These are phyloP conservation scores for Trichoderma citrinoviride DNA, from an alignment of 2,329 filamentous ascomycete species.

Conservation along the genomic window DNA sequence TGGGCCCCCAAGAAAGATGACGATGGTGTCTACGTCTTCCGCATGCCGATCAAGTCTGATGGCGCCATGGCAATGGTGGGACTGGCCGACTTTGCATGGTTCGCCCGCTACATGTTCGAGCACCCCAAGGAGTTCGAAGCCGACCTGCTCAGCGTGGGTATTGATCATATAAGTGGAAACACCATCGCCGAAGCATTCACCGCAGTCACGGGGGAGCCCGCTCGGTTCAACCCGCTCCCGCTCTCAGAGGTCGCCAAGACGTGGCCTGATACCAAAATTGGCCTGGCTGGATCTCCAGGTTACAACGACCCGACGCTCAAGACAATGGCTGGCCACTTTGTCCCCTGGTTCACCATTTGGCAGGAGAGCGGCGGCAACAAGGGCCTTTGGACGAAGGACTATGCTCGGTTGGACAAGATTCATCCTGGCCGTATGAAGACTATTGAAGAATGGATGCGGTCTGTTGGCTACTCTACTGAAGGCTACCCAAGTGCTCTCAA, in stretches of 20 bases:
- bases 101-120: slow-evolving; percentile 22
- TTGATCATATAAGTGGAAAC: slow-evolving; percentile 20
- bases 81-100: slow-evolving; percentile 21
- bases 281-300: slow-evolving; percentile 15
- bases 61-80: slow-evolving; percentile 14
- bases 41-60: slow-evolving; percentile 3
- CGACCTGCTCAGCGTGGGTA: slow-evolving; percentile 22
- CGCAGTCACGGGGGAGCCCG: slow-evolving; percentile 18
- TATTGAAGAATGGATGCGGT: slow-evolving; percentile 23
- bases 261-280: slow-evolving; percentile 12
- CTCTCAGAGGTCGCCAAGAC: not conserved
- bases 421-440: slow-evolving; percentile 19
- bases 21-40: slow-evolving; percentile 4
- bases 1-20: not conserved
- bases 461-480: slow-evolving; percentile 18
- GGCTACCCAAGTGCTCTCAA: not conserved
- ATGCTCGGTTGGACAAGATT: slow-evolving; percentile 21
- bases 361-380: slow-evolving; percentile 22
- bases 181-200: slow-evolving; percentile 20
- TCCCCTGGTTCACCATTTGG: slow-evolving; percentile 23
- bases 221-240: slow-evolving; percentile 18
- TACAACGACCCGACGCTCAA: slow-evolving; percentile 21
- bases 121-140: slow-evolving; percentile 20
- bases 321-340: slow-evolving; percentile 17
- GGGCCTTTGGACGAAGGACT: slow-evolving; percentile 22